Evolutionary conservation across 164 flowering plant species (phyloP).

Genomic region (Vitis cinerea): DNA sequence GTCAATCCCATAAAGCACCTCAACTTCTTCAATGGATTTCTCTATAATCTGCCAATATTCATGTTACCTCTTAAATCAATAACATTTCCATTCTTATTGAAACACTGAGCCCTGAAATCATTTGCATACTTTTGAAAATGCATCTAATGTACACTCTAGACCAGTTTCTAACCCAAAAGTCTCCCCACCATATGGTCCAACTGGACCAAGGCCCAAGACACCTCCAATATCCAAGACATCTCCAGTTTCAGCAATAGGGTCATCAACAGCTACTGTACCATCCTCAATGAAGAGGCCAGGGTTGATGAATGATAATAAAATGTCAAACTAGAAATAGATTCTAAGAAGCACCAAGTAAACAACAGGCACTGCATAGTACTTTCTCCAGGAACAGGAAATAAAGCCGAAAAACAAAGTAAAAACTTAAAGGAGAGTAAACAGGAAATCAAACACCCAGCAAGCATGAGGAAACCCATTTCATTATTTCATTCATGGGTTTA

Average conservation of each 20-base stretch:
- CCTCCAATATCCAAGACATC: neutral
- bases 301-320: too few species aligned
- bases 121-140: constrained; percentile 76
- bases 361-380: too few species aligned
- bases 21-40: constrained; percentile 73
- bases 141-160: constrained; percentile 68
- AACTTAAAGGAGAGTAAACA: too few species aligned
- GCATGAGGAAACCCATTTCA: too few species aligned
- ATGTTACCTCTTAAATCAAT: constrained; percentile 21
- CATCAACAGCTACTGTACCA: too few species aligned
- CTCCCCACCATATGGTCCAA: constrained; percentile 32
- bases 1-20: constrained; percentile 78
- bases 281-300: neutral
- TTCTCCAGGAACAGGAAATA: too few species aligned
- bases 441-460: too few species aligned
- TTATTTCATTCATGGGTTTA: too few species aligned
- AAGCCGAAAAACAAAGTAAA: too few species aligned
- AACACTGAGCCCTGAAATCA: constrained; percentile 76
- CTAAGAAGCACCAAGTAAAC: too few species aligned
- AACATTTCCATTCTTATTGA: constrained; percentile 29
- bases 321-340: too few species aligned
- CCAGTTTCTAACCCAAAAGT: constrained; percentile 93
- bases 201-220: constrained; percentile 19
- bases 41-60: constrained; percentile 80
- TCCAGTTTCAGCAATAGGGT: constrained; percentile 17